phyloP scores from a whole-genome alignment of 2,329 filamentous ascomycete species.

The Monilinia fructigena region DNA sequence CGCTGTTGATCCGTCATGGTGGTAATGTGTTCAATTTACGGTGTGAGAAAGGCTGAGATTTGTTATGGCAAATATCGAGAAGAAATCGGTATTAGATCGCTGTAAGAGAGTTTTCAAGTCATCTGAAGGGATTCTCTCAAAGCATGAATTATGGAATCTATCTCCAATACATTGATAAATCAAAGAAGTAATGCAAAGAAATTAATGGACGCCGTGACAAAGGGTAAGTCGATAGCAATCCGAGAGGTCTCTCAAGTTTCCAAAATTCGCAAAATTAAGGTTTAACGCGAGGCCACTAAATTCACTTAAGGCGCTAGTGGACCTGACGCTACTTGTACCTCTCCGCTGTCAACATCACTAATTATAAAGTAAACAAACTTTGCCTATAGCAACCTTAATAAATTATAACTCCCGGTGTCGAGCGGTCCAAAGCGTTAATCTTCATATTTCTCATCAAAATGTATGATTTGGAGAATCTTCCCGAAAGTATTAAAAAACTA shows the following conservation, averaged over 20 bases:
- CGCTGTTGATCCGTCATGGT: constrained; percentile 71
- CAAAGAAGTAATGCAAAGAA: constrained; percentile 15
- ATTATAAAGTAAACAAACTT: not conserved
- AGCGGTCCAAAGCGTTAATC: not conserved
- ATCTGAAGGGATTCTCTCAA: constrained; percentile 21
- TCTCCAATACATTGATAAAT: constrained; percentile 3
- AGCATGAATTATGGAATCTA: constrained; percentile 14
- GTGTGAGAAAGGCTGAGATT: constrained; percentile 30
- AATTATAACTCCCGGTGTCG: not conserved
- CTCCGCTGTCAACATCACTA: not conserved
- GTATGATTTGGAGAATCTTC: constrained; percentile 32
- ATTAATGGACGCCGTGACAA: not conserved
- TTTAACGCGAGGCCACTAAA: constrained; percentile 24
- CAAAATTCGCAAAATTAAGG: constrained; percentile 25
- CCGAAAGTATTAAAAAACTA: constrained; percentile 44
- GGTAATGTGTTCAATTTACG: constrained; percentile 29
- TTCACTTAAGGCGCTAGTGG: constrained; percentile 13
- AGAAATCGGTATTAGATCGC: constrained; percentile 20
- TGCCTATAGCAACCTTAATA: not conserved
- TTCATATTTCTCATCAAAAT: constrained; percentile 25
- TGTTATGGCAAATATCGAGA: constrained; percentile 31
- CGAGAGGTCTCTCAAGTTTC: constrained; percentile 13
- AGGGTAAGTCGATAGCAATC: constrained; percentile 12
- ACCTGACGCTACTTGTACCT: constrained; percentile 4
- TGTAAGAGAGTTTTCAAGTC: constrained; percentile 20